Conservation (phyloP, 352 stramenopile species). For the Globisporangium irregulare region DNA sequence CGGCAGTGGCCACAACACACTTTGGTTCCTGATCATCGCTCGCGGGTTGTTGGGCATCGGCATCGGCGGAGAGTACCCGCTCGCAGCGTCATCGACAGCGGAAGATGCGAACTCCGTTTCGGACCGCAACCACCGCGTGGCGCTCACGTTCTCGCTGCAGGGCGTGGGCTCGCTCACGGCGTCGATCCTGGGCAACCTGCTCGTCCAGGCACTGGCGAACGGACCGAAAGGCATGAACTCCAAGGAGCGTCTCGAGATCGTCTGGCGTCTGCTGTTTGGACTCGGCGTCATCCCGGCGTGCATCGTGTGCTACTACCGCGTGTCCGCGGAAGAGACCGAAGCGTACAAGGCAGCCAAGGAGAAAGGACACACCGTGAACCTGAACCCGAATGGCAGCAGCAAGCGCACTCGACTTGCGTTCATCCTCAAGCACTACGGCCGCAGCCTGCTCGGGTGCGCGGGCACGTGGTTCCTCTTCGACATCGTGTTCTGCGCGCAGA, state of each 20-base stretch:
- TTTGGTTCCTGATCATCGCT: slow-evolving; percentile 63
- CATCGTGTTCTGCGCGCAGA: slow-evolving; percentile 80
- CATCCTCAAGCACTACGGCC: slow-evolving; percentile 50
- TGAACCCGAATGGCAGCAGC: background rate
- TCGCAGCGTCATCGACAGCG: slow-evolving; percentile 44
- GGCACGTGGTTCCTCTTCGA: slow-evolving; percentile 87
- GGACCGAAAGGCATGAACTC: slow-evolving; percentile 36
- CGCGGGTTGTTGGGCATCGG: slow-evolving; percentile 62
- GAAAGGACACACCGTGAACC: background rate
- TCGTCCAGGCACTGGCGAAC: slow-evolving; percentile 43
- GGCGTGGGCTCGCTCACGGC: slow-evolving; percentile 51
- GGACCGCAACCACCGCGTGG: slow-evolving; percentile 48
- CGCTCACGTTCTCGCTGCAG: slow-evolving; percentile 63
- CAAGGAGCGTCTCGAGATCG: slow-evolving; percentile 41
- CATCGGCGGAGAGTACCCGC: slow-evolving; percentile 50
- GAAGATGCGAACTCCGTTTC: slow-evolving; percentile 49
- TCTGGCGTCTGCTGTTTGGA: slow-evolving; percentile 66
- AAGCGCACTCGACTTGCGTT: slow-evolving; percentile 26
- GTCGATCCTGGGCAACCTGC: slow-evolving; percentile 59
- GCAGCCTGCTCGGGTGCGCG: slow-evolving; percentile 56
- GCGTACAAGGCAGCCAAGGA: slow-evolving; percentile 31
- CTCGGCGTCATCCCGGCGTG: slow-evolving; percentile 55
- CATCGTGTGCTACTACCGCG: slow-evolving; percentile 66
- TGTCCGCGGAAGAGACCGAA: slow-evolving; percentile 60
- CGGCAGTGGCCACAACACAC: slow-evolving; percentile 30